Conservation (phyloP, 1,284 basidiomycete genomes). For the Cerioporus squamosus region DNA sequence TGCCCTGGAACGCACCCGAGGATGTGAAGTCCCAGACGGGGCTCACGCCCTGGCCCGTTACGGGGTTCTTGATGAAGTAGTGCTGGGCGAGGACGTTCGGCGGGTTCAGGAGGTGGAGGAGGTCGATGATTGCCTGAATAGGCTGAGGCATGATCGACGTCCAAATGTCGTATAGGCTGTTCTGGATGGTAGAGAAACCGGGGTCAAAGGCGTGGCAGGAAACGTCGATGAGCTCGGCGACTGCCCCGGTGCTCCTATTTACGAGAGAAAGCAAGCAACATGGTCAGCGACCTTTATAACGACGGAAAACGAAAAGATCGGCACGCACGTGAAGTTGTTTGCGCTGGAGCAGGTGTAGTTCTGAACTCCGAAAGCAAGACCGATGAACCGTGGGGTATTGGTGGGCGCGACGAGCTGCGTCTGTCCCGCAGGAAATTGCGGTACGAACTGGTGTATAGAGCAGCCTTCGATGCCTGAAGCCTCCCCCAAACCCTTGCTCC, state of each 20-base stretch:
- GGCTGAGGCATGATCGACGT: slow-evolving; percentile 31
- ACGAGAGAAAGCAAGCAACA: too few species aligned
- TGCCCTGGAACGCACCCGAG: slow-evolving; percentile 40
- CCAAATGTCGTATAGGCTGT: slow-evolving; percentile 47
- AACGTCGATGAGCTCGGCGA: slow-evolving; percentile 62
- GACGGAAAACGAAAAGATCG: background rate
- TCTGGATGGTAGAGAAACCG: slow-evolving; percentile 44
- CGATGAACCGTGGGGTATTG: slow-evolving; percentile 42
- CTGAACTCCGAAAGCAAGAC: slow-evolving; percentile 45
- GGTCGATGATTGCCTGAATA: slow-evolving; percentile 42
- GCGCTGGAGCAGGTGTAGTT: slow-evolving; percentile 44
- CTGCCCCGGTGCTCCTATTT: slow-evolving; percentile 47
- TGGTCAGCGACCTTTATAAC: background rate
- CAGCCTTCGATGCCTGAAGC: slow-evolving; percentile 18
- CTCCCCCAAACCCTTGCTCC: background rate
- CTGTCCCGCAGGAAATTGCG: slow-evolving; percentile 31
- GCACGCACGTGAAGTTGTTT: slow-evolving; percentile 41
- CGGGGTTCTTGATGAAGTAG: slow-evolving; percentile 55
- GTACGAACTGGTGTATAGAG: slow-evolving; percentile 25
- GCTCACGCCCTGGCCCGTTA: slow-evolving; percentile 46
- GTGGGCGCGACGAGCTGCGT: slow-evolving; percentile 28
- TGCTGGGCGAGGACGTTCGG: slow-evolving; percentile 53
- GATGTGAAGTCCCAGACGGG: slow-evolving; percentile 66
- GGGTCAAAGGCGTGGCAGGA: slow-evolving; percentile 52
- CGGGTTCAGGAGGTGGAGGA: slow-evolving; percentile 32